Percentiles rank a stretch among this genome's conserved stretches.
Conservation (phyloP, 1,139 yeast species). For the Torulaspora globosa region DNA sequence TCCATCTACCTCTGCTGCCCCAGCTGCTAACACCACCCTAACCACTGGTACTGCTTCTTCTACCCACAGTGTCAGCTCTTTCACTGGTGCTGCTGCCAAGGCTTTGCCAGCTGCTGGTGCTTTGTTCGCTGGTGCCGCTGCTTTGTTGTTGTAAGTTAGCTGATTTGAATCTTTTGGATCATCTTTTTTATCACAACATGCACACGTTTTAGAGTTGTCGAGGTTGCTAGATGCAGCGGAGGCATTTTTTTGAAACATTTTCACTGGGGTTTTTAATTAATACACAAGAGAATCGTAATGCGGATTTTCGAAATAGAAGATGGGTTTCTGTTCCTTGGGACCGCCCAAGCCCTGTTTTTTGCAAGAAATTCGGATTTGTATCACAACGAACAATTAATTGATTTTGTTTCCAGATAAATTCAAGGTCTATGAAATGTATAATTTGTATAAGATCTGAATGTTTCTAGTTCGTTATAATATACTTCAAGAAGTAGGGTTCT, state of each 20-base stretch:
- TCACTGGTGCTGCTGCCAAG: conserved; percentile 38
- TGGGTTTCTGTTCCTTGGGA: too few species aligned
- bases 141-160: conserved; percentile 36
- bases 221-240: conserved; percentile 6
- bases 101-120: conserved; percentile 41
- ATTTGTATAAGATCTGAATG: conserved; percentile 18
- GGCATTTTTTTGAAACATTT: background rate
- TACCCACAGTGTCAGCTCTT: conserved; percentile 23
- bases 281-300: background rate
- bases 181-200: background rate
- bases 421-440: conserved; percentile 7
- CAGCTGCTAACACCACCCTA: conserved; percentile 13
- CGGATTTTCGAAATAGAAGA: background rate
- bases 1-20: conserved; percentile 15
- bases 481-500: background rate
- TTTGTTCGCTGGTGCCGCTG: conserved; percentile 40
- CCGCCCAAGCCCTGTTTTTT: background rate
- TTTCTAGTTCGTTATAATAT: conserved; percentile 21
- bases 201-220: background rate
- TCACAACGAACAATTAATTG: conserved; percentile 6
- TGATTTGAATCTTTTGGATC: background rate
- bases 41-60: conserved; percentile 14
- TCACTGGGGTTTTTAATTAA: background rate
- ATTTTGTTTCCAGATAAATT: conserved; percentile 7
- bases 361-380: conserved; percentile 1